Conservation (phyloP, 352 stramenopile species). For the Pythium pyrilobum region DNA sequence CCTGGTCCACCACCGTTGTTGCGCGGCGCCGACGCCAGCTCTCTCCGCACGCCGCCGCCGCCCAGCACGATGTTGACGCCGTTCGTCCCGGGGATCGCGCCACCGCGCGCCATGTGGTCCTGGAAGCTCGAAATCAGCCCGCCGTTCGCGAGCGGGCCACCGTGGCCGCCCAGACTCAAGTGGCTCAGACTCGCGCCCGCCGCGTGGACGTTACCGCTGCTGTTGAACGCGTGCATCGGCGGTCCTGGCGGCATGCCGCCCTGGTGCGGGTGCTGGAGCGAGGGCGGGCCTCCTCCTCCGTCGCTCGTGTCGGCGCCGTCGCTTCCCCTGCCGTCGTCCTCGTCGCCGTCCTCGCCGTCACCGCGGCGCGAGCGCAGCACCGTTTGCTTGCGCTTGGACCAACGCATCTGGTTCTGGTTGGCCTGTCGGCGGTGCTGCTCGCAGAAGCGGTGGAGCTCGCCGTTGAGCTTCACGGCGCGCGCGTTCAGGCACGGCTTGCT, state of each 20-base stretch:
- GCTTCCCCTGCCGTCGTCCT: not conserved
- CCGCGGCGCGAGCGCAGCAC: constrained; percentile 12
- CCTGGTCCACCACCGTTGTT: not conserved
- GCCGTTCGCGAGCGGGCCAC: not conserved
- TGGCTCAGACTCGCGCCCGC: not conserved
- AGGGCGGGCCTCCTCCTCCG: not conserved
- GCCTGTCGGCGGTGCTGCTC: constrained; percentile 26
- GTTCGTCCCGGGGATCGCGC: constrained; percentile 6
- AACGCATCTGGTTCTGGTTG: constrained; percentile 27
- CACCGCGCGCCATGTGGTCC: constrained; percentile 10
- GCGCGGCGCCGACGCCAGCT: not conserved
- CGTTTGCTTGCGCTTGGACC: constrained; percentile 16
- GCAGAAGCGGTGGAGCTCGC: constrained; percentile 30
- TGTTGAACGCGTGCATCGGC: not conserved
- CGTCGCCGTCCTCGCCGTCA: constrained; percentile 9
- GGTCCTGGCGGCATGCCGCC: not conserved
- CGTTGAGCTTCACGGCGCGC: constrained; percentile 27
- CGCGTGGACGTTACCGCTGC: not conserved
- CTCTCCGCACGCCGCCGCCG: constrained; percentile 1
- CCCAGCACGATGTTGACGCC: constrained; percentile 7
- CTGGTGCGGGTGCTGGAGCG: not conserved
- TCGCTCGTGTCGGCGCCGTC: not conserved
- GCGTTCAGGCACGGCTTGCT: constrained; percentile 21
- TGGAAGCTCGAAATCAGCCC: constrained; percentile 15
- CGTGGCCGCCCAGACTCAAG: not conserved